phyloP scores from a whole-genome alignment of 208 protist genomes.

The Trypanosoma rangeli region DNA sequence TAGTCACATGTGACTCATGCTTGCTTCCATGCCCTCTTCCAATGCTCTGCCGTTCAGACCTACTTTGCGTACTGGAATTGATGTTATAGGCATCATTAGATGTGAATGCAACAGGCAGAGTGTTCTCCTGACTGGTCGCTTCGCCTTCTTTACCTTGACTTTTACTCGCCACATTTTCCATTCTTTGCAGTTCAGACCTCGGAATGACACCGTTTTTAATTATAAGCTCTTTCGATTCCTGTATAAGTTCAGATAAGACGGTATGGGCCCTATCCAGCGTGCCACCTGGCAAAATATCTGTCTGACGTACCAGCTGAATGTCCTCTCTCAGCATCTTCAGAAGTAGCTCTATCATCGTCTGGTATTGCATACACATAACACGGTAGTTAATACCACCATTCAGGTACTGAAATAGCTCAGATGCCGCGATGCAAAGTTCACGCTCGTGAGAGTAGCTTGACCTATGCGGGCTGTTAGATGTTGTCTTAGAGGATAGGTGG shows the following conservation, averaged over 20 bases:
- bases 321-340: constrained; percentile 54
- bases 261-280: constrained; percentile 15
- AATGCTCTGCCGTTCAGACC: neutral
- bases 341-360: constrained; percentile 46
- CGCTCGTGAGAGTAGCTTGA: constrained; percentile 53
- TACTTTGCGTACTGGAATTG: neutral
- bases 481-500: neutral
- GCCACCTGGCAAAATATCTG: constrained; percentile 32
- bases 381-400: constrained; percentile 88
- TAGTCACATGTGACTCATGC: neutral
- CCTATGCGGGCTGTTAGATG: neutral
- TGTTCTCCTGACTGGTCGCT: neutral
- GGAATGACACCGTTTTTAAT: constrained; percentile 19
- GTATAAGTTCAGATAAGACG: constrained; percentile 7
- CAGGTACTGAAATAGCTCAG: constrained; percentile 66
- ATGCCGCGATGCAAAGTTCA: constrained; percentile 64
- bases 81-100: neutral
- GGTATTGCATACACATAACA: constrained; percentile 53
- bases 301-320: constrained; percentile 30
- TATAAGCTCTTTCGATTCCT: constrained; percentile 31
- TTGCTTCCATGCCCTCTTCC: neutral
- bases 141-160: neutral
- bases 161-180: neutral
- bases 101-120: neutral
- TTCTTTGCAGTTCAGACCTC: neutral